Conservation (phyloP, 1,284 basidiomycete species). For the Trametes versicolor region DNA sequence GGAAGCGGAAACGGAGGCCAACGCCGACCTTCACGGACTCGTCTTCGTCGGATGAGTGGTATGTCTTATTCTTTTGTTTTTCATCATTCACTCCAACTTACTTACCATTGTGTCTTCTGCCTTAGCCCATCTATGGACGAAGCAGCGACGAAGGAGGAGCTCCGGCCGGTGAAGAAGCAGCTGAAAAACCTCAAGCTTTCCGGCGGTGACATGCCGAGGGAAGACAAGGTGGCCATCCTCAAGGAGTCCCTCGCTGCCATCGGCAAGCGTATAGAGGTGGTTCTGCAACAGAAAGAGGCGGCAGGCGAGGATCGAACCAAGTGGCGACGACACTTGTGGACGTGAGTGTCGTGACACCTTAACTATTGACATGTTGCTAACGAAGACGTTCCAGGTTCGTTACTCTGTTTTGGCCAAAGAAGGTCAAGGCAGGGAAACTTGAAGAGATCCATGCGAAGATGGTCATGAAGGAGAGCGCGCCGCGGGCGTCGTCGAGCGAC, state of each 20-base stretch:
- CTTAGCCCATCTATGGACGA: conserved; percentile 96
- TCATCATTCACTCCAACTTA: conserved; percentile 6
- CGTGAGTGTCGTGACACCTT: conserved; percentile 63
- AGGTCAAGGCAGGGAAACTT: conserved; percentile 90
- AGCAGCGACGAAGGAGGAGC: conserved; percentile 91
- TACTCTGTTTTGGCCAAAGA: conserved; percentile 97
- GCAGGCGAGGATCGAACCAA: conserved; percentile 83
- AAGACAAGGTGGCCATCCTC: conserved; percentile 94
- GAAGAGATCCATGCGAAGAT: conserved; percentile 95
- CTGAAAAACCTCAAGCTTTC: conserved; percentile 95
- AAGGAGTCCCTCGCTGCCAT: conserved; percentile 97
- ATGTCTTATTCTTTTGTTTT: conserved; percentile 43
- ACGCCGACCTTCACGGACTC: conserved; percentile 95
- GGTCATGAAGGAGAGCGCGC: conserved; percentile 77
- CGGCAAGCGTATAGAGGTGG: conserved; percentile 90
- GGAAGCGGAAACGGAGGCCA: conserved; percentile 86
- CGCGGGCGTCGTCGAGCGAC: conserved; percentile 43
- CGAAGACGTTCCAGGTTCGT: conserved; percentile 71
- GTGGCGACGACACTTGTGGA: conserved; percentile 96
- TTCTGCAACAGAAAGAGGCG: conserved; percentile 81
- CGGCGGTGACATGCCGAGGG: conserved; percentile 91
- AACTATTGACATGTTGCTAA: neutral
- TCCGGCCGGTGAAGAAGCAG: conserved; percentile 97
- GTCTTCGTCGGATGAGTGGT: conserved; percentile 90
- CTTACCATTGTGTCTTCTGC: conserved; percentile 2